A percentile compares a stretch with the other conserved stretches of the same genome.
Evolutionary conservation across 2,329 filamentous ascomycete genomes (phyloP).

Genomic region (Paecilomyces niveus): DNA sequence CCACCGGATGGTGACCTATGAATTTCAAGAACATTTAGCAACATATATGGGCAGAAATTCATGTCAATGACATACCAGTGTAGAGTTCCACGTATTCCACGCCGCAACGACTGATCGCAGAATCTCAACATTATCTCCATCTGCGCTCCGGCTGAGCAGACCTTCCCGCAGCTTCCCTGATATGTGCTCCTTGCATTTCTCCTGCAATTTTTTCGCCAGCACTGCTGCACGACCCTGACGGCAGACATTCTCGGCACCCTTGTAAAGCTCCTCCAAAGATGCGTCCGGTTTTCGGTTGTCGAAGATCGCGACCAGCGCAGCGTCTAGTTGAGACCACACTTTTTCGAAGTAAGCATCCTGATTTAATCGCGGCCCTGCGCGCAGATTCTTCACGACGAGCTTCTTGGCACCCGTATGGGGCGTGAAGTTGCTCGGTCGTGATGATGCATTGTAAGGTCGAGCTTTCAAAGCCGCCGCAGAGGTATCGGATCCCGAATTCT

Average conservation of each 20-base stretch:
- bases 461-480: constrained; percentile 17
- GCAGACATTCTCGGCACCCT: constrained; percentile 86
- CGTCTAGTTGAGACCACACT: constrained; percentile 66
- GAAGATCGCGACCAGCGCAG: constrained; percentile 69
- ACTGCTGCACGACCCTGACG: constrained; percentile 64
- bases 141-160: constrained; percentile 49
- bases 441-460: constrained; percentile 22
- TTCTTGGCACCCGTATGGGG: constrained; percentile 73
- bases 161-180: constrained; percentile 48
- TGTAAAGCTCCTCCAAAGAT: constrained; percentile 84
- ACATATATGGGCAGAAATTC: background rate
- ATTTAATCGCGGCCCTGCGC: constrained; percentile 56
- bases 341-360: constrained; percentile 71
- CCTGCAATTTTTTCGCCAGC: constrained; percentile 60
- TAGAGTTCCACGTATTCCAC: constrained; percentile 73
- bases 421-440: constrained; percentile 51
- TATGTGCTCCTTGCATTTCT: constrained; percentile 60
- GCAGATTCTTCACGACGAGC: constrained; percentile 89
- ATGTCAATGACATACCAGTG: constrained; percentile 53
- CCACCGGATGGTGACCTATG: constrained; percentile 67
- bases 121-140: constrained; percentile 55
- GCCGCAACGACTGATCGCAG: constrained; percentile 53
- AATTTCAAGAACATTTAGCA: background rate
- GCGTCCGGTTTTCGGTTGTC: constrained; percentile 53
- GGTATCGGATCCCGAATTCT: constrained; percentile 26